Base-by-base conservation (phyloP, 129 eudicot species). In the Escallonia herrerae region DNA sequence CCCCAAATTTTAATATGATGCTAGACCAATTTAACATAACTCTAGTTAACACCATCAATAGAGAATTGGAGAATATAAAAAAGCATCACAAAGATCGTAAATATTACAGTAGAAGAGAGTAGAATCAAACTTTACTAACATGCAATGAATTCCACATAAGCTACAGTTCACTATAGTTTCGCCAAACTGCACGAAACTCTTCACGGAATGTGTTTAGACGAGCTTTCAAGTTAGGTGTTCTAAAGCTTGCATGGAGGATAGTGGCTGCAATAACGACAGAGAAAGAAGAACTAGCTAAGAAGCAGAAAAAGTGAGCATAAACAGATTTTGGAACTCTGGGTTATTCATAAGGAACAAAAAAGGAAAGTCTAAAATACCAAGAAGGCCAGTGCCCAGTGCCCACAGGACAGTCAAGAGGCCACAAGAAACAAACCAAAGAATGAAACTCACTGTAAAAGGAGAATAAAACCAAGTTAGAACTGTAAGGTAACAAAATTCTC, bases 101-200 rank as follows among this genome's bases (percentile, higher is more conserved):
- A 47, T 15, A 64, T 63, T 3, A 52, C 45, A 57, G 37, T 53
- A 49, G 60, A 15, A 45, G 56, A 56, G 7, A 8, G 40, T 48
- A 43, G 8, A 47, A 57, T 62, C 39, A 57, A 53, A 40, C 11
- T 44, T 22, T 60, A 75, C 82, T 60, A 40, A 75, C 85, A 62
- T 49, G 71, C 46, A 71, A 38, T 63, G 40, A 48, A 33, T 9
- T 42, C 38, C 41, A 44, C 62, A 67, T 58, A 51, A 82, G 72
- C 84, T 88, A 93, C 64, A 93, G 80, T 65, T 93, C 96, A 65
- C 96, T 93, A 73, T 93, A 89, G 68, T 93, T 93, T 65, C 99
- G 95, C 99, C 99, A 93, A 64, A 93, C 99, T 58, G 96, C 99
- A 53, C 99, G 96, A 15, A 93, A 93, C 71, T 93, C 96, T 72